Base-by-base conservation (phyloP, 306 rosid species). In the Vigna nakashimae region DNA sequence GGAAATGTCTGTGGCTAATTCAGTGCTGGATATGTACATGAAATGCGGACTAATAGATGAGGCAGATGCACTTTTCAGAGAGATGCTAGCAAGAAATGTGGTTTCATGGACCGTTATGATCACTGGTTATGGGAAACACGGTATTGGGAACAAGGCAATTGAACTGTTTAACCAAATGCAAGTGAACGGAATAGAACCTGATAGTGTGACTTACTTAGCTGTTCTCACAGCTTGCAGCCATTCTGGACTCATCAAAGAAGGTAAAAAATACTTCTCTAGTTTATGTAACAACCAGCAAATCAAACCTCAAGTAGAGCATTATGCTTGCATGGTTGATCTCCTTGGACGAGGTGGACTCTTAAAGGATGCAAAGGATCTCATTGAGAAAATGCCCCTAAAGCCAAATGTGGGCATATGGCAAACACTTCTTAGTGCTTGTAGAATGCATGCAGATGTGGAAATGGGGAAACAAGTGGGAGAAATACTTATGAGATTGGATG, bases 141-240 rank as follows among this genome's bases (percentile, higher is more conserved):
- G 96, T 79, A 65, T 87, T 10, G 89, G 90, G 58, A 71, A 45
- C 63, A 71, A 89, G 59, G 91, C 90, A 12, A 30, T 89, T 46
- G 49, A 32, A 70, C 78, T 89, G 30, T 91, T 89, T 62, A 63
- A 82, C 53, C 76, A 74, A 76, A 87, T 89, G 96, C 86, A 48
- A 49, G 38, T 6, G 32, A 71, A 76, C 24, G 81, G 84, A 24
- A 52, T 89, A 5, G 80, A 89, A 78, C 91, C 89, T 7, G 90
- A 89, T 17, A 56, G 75, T 12, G 93, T 91, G 46, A 74, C 86
- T 69, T 89, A 86, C 85, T 76, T 91, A 69, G 91, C 88, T 1
- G 86, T 84, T 72, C 96, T 91, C 70, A 78, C 91, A 59, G 93
- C 93, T 62, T 91, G 90, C 84, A 87, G 93, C 81, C 96, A 87